Conservation (phyloP, 352 stramenopile species). For the Globisporangium carolinianum region DNA sequence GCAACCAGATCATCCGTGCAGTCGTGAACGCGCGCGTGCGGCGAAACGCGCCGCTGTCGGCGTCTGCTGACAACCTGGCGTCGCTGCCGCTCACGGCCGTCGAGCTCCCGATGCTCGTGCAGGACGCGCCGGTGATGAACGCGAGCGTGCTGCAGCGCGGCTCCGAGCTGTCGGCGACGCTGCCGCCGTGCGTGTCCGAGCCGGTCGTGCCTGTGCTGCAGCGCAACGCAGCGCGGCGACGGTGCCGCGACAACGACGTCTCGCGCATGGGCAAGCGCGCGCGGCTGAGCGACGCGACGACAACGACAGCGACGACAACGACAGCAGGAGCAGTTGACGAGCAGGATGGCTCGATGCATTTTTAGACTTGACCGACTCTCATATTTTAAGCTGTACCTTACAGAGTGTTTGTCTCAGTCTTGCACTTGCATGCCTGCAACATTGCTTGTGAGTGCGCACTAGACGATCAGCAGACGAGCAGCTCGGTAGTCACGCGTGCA, state of each 20-base stretch:
- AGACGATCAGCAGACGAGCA: no score
- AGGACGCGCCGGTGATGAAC: constrained; percentile 66
- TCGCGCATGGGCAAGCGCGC: constrained; percentile 47
- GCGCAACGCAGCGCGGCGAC: constrained; percentile 54
- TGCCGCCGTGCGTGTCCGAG: constrained; percentile 57
- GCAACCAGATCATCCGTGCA: constrained; percentile 82
- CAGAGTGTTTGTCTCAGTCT: no score
- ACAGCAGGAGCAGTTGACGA: constrained; percentile 35
- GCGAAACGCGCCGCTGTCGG: constrained; percentile 21
- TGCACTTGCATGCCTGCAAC: no score
- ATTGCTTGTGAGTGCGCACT: no score
- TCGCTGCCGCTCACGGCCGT: constrained; percentile 23
- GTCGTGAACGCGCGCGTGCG: constrained; percentile 82
- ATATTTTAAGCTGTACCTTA: no score
- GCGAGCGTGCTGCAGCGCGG: constrained; percentile 65
- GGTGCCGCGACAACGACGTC: constrained; percentile 39
- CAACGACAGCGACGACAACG: constrained; percentile 24
- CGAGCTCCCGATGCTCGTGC: constrained; percentile 46
- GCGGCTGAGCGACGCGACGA: constrained; percentile 31
- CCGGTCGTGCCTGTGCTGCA: constrained; percentile 64
- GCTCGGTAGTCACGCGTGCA: constrained; percentile 29
- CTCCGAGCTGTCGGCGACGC: constrained; percentile 22
- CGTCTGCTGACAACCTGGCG: neutral
- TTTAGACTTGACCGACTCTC: no score
- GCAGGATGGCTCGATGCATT: no score